A percentile compares a stretch with the other conserved stretches of the same genome.
These are phyloP conservation scores for Rosa multiflora DNA, from an alignment of 306 rosid genomes.

Conservation along the genomic window DNA sequence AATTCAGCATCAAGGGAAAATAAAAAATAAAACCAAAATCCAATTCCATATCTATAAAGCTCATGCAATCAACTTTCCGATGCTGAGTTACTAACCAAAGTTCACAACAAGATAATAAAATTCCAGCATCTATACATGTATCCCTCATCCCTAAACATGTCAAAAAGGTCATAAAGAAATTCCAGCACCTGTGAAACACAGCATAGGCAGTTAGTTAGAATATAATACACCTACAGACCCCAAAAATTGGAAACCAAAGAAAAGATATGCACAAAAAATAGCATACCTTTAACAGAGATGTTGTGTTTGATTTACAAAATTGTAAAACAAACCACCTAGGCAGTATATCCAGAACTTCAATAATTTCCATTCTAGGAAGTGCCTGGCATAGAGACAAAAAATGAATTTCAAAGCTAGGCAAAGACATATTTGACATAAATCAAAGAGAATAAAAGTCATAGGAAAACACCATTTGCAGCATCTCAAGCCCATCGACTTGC, in stretches of 20 bases:
- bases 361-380: no score
- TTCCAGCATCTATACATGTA: conserved; percentile 29
- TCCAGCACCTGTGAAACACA: conserved; percentile 74
- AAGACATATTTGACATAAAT: no score
- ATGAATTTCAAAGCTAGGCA: no score
- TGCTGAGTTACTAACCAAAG: not conserved
- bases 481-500: no score
- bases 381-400: no score
- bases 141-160: conserved; percentile 73
- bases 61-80: not conserved
- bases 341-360: no score
- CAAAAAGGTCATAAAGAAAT: conserved; percentile 87
- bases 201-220: conserved; percentile 4
- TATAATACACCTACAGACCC: not conserved
- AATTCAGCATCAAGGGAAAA: not conserved
- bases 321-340: no score
- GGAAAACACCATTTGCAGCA: no score
- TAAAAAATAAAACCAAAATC: not conserved
- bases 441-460: no score
- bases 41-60: not conserved
- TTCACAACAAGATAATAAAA: not conserved
- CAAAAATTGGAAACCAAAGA: not conserved
- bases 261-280: not conserved
- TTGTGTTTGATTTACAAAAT: conserved; percentile 53
- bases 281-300: conserved; percentile 88